Evolutionary conservation across 1,284 basidiomycete species (phyloP).

Genomic region (Macrocybe sp.): DNA sequence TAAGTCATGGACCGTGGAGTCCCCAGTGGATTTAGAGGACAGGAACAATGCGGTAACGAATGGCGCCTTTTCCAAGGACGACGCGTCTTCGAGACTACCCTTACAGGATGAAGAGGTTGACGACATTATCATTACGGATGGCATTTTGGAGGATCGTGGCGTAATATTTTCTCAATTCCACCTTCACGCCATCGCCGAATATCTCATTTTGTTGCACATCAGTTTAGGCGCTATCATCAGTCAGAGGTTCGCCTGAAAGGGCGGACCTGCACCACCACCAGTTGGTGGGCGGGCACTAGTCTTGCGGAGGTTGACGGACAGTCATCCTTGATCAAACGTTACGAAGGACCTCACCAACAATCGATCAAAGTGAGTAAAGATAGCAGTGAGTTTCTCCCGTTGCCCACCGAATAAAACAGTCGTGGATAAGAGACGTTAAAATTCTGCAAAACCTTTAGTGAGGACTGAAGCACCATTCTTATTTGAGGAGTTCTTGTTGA

Average conservation of each 20-base stretch:
- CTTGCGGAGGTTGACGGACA: constrained; percentile 36
- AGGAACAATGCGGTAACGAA: background rate
- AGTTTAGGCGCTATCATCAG: constrained; percentile 49
- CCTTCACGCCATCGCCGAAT: background rate
- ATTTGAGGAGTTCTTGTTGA: background rate
- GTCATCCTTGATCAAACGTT: constrained; percentile 37
- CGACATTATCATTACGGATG: constrained; percentile 13
- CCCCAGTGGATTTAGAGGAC: constrained; percentile 3
- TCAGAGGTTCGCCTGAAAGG: constrained; percentile 37
- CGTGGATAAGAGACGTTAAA: constrained; percentile 48
- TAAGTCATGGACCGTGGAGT: background rate
- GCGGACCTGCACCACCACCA: constrained; percentile 28
- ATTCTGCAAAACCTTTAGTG: constrained; percentile 45
- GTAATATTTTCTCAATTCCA: constrained; percentile 17
- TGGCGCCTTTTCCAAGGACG: background rate
- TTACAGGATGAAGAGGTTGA: constrained; percentile 6
- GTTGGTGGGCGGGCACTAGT: constrained; percentile 43
- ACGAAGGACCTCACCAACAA: constrained; percentile 30
- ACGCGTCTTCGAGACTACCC: no score
- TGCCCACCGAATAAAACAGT: constrained; percentile 20
- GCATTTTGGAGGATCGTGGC: constrained; percentile 28
- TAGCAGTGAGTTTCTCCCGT: background rate
- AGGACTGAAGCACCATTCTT: constrained; percentile 12
- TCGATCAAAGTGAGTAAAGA: constrained; percentile 27
- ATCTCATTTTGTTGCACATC: constrained; percentile 2